These are phyloP conservation scores for Kandelia obovata DNA, from an alignment of 345 rosid species.

Conservation along the genomic window DNA sequence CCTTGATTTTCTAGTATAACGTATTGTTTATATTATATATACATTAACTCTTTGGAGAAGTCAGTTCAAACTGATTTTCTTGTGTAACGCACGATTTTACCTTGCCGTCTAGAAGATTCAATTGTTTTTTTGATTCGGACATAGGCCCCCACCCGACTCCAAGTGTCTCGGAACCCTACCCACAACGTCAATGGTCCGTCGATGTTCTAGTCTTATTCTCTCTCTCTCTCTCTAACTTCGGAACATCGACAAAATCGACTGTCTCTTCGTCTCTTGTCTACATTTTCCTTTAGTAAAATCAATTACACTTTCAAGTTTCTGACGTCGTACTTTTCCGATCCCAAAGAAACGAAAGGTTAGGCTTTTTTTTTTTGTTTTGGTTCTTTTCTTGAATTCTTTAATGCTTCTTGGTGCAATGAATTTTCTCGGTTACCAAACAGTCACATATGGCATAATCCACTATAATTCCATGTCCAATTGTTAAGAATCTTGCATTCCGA, in stretches of 20 bases:
- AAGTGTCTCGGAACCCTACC: background rate
- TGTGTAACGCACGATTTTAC: no score
- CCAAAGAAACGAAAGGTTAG: background rate
- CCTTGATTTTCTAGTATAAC: no score
- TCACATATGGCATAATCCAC: background rate
- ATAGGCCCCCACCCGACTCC: background rate
- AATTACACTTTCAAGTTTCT: no score
- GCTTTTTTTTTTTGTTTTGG: no score
- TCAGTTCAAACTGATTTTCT: no score
- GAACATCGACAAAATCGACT: background rate
- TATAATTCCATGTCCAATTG: background rate
- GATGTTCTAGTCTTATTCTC: background rate
- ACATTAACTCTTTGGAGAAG: no score
- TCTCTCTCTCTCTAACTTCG: background rate
- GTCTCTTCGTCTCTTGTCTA: background rate
- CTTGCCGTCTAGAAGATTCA: background rate
- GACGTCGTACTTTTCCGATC: no score
- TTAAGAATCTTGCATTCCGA: background rate
- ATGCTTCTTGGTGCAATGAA: background rate
- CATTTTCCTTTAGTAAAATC: background rate
- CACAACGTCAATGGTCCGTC: background rate
- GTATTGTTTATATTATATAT: no score
- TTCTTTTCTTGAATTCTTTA: background rate
- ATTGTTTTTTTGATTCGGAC: background rate
- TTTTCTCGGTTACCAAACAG: background rate